Base-by-base conservation (phyloP, 139 green algal species). In the Chlamydomonas eustigma region DNA sequence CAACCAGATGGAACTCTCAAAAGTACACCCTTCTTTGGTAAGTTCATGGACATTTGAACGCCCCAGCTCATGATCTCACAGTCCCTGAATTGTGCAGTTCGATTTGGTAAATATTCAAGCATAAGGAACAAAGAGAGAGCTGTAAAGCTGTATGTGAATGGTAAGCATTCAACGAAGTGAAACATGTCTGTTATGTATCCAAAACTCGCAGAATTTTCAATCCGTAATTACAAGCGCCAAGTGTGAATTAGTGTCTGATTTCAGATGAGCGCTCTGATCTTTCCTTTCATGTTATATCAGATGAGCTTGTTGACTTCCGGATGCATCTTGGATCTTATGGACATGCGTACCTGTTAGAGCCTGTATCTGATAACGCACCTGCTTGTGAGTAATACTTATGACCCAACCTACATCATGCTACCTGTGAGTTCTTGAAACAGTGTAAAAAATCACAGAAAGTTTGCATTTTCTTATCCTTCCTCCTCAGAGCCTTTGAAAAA, bases 21-120 rank as follows among this genome's bases (percentile, higher is more conserved):
- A 63, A 92, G 79, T 77, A 92, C 91, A 2, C 94, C 94, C 2
- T 98, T 97, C 51, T 97, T 97, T 76, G 92, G 90, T 93, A 63
- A 71, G 79, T 6, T 30, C 65, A 24, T 24, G 33, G 1, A 3
- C 1, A 3, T 39, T 75, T 58, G 33, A 28, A 79, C 37, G 25
- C 75, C 39, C 66, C 33, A n/a, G 34, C 50, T 32, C 31, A 39
- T 30, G 63, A 51, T 28, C 44, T 58, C 44, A 58, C 44, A 58
- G 67, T 2, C 30, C 65, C 6, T 74, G 2, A 38, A 33, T 72
- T 35, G n/a, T 2, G 22, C 87, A 94, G 93, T 98, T 33, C 90
- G 94, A 1, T 98, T 98, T 80, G 93, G 93, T 44, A 97, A 97
- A 78, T 98, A 97, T 83, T 92, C 94, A 2, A 87, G 89, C n/a